These are phyloP conservation scores for Venturia nashicola DNA, from an alignment of 2,329 filamentous ascomycete species.

Conservation along the genomic window DNA sequence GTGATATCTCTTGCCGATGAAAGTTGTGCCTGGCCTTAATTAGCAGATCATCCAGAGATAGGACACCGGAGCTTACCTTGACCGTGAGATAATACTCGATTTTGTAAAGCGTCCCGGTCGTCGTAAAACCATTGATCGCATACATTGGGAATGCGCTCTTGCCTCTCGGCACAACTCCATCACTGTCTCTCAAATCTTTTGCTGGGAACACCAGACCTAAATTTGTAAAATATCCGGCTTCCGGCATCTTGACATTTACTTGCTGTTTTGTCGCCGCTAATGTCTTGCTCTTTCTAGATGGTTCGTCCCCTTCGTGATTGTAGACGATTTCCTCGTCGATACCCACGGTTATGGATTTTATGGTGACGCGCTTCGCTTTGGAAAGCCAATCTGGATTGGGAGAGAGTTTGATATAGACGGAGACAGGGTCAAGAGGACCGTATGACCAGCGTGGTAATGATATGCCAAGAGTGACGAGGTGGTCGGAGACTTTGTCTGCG, in stretches of 20 bases:
- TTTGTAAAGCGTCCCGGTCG: slow-evolving; percentile 87
- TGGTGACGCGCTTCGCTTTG: slow-evolving; percentile 84
- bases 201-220: slow-evolving; percentile 82
- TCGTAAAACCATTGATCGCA: slow-evolving; percentile 81
- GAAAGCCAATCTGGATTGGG: slow-evolving; percentile 85
- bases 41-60: neutral
- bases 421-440: slow-evolving; percentile 86
- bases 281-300: slow-evolving; percentile 77
- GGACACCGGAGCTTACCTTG: slow-evolving; percentile 49
- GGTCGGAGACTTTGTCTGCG: slow-evolving; percentile 74
- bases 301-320: slow-evolving; percentile 94
- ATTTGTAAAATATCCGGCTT: slow-evolving; percentile 86
- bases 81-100: slow-evolving; percentile 95
- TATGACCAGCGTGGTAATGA: slow-evolving; percentile 94
- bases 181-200: slow-evolving; percentile 74
- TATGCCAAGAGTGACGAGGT: slow-evolving; percentile 81
- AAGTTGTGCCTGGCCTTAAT: slow-evolving; percentile 58
- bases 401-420: slow-evolving; percentile 86
- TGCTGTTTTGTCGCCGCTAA: slow-evolving; percentile 72
- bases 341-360: slow-evolving; percentile 82
- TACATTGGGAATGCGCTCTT: slow-evolving; percentile 85
- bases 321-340: slow-evolving; percentile 99
- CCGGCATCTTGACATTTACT: slow-evolving; percentile 75
- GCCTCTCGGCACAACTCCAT: slow-evolving; percentile 75
- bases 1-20: slow-evolving; percentile 79